phyloP scores from a whole-genome alignment of 768 basidiomycete genomes.

The Guyanaporus albipodus region DNA sequence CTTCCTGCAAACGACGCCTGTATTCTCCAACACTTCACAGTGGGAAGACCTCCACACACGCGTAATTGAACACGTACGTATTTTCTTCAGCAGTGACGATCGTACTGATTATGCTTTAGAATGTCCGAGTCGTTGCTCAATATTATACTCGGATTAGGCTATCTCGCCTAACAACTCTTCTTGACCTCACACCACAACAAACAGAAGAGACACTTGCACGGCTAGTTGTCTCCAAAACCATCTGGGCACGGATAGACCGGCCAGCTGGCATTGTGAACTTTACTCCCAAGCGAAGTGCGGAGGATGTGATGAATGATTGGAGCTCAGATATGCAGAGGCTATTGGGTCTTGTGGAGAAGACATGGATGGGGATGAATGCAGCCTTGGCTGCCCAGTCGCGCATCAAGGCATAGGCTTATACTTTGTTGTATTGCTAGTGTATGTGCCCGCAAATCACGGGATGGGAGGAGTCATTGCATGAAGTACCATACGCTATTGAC shows the following conservation, averaged over 20 bases:
- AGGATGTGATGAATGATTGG: slow-evolving; percentile 98
- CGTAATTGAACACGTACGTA: slow-evolving; percentile 90
- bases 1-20: slow-evolving; percentile 71
- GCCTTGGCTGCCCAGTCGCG: slow-evolving; percentile 80
- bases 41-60: slow-evolving; percentile 97
- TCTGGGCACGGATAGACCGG: slow-evolving; percentile 93
- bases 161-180: slow-evolving; percentile 73
- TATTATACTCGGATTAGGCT: slow-evolving; percentile 96
- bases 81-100: slow-evolving; percentile 8
- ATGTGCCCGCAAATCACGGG: not conserved
- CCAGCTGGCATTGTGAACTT: slow-evolving; percentile 89
- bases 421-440: slow-evolving; percentile 16
- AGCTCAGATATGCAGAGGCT: slow-evolving; percentile 94
- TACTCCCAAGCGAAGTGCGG: slow-evolving; percentile 73
- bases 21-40: slow-evolving; percentile 73
- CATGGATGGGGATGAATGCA: slow-evolving; percentile 97
- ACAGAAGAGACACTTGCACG: slow-evolving; percentile 88
- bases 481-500: slow-evolving; percentile 14
- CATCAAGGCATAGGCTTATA: slow-evolving; percentile 39
- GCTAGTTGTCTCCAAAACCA: slow-evolving; percentile 85
- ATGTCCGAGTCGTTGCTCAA: slow-evolving; percentile 88
- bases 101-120: slow-evolving; percentile 45
- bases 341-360: slow-evolving; percentile 90
- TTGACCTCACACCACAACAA: slow-evolving; percentile 76
- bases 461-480: not conserved